These are phyloP conservation scores for Echium plantagineum DNA, from an alignment of 257 asterid species.

Conservation along the genomic window DNA sequence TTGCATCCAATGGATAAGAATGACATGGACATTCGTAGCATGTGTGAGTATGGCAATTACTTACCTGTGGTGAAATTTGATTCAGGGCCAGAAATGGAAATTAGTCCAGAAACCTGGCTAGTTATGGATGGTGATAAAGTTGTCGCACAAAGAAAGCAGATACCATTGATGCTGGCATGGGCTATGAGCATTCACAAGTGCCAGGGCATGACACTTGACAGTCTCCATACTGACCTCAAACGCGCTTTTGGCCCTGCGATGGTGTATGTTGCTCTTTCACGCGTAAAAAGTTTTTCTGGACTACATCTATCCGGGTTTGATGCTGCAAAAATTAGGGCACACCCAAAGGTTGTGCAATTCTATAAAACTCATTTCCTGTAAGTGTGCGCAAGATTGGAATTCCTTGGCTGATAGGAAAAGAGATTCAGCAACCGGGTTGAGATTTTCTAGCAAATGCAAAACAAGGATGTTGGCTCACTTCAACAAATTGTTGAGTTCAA, in stretches of 20 bases:
- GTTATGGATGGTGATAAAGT: conserved; percentile 44
- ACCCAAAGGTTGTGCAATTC: conserved; percentile 61
- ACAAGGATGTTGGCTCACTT: not conserved
- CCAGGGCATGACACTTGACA: conserved; percentile 71
- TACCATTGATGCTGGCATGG: conserved; percentile 78
- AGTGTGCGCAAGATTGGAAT: conserved; percentile 11
- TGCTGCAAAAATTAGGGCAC: conserved; percentile 41
- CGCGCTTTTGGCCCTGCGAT: conserved; percentile 62
- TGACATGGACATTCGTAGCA: conserved; percentile 11
- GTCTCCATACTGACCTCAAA: conserved; percentile 45
- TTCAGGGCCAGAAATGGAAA: conserved; percentile 34
- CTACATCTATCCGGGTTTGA: conserved; percentile 48
- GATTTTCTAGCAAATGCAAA: no score
- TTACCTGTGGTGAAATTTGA: conserved; percentile 70
- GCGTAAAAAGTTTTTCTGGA: conserved; percentile 51
- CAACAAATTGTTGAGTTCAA: not conserved
- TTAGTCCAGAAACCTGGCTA: conserved; percentile 48
- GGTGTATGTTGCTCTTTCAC: conserved; percentile 83
- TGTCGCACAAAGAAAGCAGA: conserved; percentile 51
- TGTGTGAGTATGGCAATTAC: conserved; percentile 33
- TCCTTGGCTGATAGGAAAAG: not conserved
- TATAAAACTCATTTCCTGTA: conserved; percentile 23
- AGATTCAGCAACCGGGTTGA: no score
- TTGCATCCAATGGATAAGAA: conserved; percentile 6
- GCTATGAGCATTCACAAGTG: conserved; percentile 80